Evolutionary conservation across 176 grass and related monocot genomes (phyloP).

Genomic region (Chloris gayana): DNA sequence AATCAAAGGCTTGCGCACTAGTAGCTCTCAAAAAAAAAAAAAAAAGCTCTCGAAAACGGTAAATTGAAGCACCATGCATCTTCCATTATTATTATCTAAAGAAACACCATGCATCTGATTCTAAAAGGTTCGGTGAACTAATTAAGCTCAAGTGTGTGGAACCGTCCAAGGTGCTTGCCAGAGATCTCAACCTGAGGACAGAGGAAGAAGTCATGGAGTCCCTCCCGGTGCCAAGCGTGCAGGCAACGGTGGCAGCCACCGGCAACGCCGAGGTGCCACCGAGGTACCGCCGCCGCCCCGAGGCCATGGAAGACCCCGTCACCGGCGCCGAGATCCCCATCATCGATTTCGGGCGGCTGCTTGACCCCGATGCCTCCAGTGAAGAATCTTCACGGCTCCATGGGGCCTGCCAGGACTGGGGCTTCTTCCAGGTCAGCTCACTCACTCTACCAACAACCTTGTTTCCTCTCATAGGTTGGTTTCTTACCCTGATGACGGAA

Average conservation of each 20-base stretch:
- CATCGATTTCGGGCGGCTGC: constrained; percentile 22
- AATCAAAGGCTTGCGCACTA: no score
- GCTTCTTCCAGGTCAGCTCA: constrained; percentile 55
- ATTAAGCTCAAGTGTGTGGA: no score
- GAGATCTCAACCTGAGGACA: no score
- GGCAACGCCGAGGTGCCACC: constrained; percentile 1
- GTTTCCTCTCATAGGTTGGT: neutral
- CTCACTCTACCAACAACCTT: neutral
- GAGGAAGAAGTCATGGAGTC: constrained; percentile 36
- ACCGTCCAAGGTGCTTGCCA: no score
- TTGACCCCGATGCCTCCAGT: neutral
- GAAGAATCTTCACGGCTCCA: constrained; percentile 37
- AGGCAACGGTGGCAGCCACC: constrained; percentile 24
- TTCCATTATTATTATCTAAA: no score
- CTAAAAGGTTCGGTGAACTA: no score
- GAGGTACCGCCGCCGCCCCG: constrained; percentile 32
- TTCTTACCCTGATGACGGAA: neutral
- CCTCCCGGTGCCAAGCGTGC: constrained; percentile 48
- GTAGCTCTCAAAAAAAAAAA: no score
- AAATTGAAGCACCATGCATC: no score
- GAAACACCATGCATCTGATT: no score
- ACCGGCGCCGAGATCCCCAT: constrained; percentile 1
- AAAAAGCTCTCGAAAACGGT: no score
- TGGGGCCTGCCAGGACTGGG: constrained; percentile 56
- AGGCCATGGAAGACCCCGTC: neutral